These are phyloP conservation scores for Pelagomonas calceolata DNA, from an alignment of 108 stramenopile genomes.

Conservation along the genomic window DNA sequence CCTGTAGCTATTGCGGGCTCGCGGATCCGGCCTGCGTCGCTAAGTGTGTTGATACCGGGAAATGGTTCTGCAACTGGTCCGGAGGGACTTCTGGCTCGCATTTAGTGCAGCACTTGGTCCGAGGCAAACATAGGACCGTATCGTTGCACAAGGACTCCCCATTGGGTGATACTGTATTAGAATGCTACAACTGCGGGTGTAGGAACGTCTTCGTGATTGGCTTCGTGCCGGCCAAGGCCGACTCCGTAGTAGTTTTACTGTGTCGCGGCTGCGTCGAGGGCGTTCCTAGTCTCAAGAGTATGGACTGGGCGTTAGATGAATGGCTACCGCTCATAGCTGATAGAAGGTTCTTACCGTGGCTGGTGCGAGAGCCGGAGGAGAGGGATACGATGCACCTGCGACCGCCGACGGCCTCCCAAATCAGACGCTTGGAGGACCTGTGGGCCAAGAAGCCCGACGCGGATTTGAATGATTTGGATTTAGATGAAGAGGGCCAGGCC, in stretches of 20 bases:
- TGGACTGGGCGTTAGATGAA: slow-evolving; percentile 90
- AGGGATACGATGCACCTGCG: neutral
- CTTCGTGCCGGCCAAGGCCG: slow-evolving; percentile 78
- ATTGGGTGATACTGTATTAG: slow-evolving; percentile 80
- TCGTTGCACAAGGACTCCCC: slow-evolving; percentile 78
- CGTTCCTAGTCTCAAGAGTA: slow-evolving; percentile 81
- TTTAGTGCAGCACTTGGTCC: slow-evolving; percentile 87
- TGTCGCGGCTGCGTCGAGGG: slow-evolving; percentile 91
- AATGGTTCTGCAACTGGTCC: slow-evolving; percentile 95
- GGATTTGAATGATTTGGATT: slow-evolving; percentile 71
- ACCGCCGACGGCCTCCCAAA: slow-evolving; percentile 64
- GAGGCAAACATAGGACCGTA: slow-evolving; percentile 57
- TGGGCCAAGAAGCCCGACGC: slow-evolving; percentile 68
- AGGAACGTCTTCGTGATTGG: slow-evolving; percentile 94
- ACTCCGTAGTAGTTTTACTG: slow-evolving; percentile 77
- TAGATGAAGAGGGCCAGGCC: slow-evolving; percentile 74
- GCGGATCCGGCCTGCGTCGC: slow-evolving; percentile 87
- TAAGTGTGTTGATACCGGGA: slow-evolving; percentile 76
- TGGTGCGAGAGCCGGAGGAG: slow-evolving; percentile 1
- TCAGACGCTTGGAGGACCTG: slow-evolving; percentile 80
- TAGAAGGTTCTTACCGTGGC: slow-evolving; percentile 79
- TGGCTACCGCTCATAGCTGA: slow-evolving; percentile 94
- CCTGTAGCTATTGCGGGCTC: slow-evolving; percentile 91
- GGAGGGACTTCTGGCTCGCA: slow-evolving; percentile 73
- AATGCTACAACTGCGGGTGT: slow-evolving; percentile 94